A percentile compares a stretch with the other conserved stretches of the same genome.
Conservation (phyloP, 1,284 basidiomycete species). For the Trametes pubescens region DNA sequence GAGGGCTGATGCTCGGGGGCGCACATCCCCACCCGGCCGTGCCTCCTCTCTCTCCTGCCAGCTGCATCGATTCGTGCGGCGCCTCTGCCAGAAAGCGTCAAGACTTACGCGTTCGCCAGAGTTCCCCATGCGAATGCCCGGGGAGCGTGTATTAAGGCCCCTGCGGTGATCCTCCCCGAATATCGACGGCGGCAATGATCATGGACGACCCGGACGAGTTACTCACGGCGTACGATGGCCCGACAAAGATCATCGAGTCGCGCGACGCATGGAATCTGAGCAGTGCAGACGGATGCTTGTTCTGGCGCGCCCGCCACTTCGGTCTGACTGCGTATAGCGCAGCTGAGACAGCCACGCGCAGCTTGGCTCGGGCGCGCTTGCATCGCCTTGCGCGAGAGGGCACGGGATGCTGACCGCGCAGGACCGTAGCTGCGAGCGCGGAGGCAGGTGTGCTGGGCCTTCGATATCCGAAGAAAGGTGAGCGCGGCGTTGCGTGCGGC, state of each 20-base stretch:
- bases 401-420: background rate
- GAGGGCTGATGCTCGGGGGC: background rate
- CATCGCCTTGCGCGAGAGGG: background rate
- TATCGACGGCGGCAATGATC: background rate
- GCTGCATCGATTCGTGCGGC: background rate
- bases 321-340: too few relatives aligned
- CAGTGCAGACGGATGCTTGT: conserved; percentile 72
- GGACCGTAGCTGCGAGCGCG: conserved; percentile 69
- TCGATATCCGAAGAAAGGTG: conserved; percentile 78
- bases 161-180: background rate
- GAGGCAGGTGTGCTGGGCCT: conserved; percentile 86
- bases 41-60: background rate
- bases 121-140: background rate
- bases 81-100: too few relatives aligned
- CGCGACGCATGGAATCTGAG: conserved; percentile 64
- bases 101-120: too few relatives aligned
- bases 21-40: conserved; percentile 1
- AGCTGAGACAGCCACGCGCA: too few relatives aligned
- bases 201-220: conserved; percentile 33
- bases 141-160: background rate
- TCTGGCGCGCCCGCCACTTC: conserved; percentile 64
- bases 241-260: conserved; percentile 43
- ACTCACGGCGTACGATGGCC: conserved; percentile 38
- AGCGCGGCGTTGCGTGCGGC: background rate
- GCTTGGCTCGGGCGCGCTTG: conserved; percentile 27